Percentiles rank a stretch among this genome's conserved stretches.
phyloP scores from a whole-genome alignment of 805 yeast genomes.

The Yarrowia yakushimensis region DNA sequence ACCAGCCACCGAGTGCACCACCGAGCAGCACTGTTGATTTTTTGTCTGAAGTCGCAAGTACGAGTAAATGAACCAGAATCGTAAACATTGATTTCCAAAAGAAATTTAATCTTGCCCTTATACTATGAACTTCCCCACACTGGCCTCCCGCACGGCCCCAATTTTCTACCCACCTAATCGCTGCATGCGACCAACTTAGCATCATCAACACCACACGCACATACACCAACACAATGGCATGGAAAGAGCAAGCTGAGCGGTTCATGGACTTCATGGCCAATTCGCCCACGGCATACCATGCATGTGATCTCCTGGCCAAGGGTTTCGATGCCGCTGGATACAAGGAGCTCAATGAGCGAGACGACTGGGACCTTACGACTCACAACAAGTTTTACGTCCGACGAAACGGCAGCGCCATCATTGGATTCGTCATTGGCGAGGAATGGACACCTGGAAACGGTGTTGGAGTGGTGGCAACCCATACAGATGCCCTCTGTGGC shows the following conservation, averaged over 20 bases:
- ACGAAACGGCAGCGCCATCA: conserved; percentile 62
- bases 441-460: conserved; percentile 56
- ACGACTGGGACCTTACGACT: conserved; percentile 47
- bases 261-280: conserved; percentile 69
- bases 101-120: too few relatives aligned
- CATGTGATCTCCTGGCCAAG: conserved; percentile 50
- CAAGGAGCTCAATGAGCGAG: conserved; percentile 60
- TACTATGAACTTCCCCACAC: too few relatives aligned
- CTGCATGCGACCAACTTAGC: too few relatives aligned
- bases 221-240: not conserved
- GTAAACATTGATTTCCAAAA: too few relatives aligned
- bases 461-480: conserved; percentile 64
- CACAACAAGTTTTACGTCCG: conserved; percentile 56
- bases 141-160: too few relatives aligned
- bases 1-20: too few relatives aligned
- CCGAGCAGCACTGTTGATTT: too few relatives aligned
- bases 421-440: conserved; percentile 65
- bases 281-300: conserved; percentile 75
- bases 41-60: too few relatives aligned
- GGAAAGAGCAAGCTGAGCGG: conserved; percentile 35
- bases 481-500: conserved; percentile 64
- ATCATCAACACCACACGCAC: not conserved
- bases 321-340: conserved; percentile 60
- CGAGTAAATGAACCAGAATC: too few relatives aligned
- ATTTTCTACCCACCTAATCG: too few relatives aligned